phyloP scores from a whole-genome alignment of 2,329 filamentous ascomycete genomes.

The Plenodomus biglobosus region DNA sequence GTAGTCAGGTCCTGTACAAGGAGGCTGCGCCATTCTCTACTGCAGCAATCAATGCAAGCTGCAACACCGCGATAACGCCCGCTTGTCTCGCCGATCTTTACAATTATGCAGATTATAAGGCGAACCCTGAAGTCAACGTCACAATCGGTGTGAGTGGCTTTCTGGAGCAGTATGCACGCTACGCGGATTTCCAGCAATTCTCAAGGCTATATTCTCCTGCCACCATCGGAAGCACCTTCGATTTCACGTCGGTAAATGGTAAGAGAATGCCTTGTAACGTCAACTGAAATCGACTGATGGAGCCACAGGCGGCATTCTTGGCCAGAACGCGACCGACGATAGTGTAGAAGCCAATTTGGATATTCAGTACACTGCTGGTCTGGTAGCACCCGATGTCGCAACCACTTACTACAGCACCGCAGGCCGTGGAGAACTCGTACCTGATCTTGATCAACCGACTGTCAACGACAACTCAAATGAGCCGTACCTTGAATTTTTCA shows the following conservation, averaged over 20 bases:
- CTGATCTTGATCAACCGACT: conserved; percentile 52
- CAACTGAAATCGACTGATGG: conserved; percentile 3
- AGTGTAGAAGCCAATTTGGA: conserved; percentile 56
- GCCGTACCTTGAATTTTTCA: conserved; percentile 49
- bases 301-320: conserved; percentile 29
- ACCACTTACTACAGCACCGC: conserved; percentile 53
- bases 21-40: conserved; percentile 23
- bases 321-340: conserved; percentile 41
- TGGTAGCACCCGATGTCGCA: conserved; percentile 47
- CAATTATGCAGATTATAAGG: conserved; percentile 46
- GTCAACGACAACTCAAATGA: conserved; percentile 50
- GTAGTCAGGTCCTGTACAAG: conserved; percentile 38
- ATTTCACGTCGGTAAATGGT: conserved; percentile 48
- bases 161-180: conserved; percentile 53
- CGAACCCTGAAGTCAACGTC: conserved; percentile 39
- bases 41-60: conserved; percentile 40
- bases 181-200: conserved; percentile 50
- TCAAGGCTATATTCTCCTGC: conserved; percentile 43
- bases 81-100: conserved; percentile 53
- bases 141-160: conserved; percentile 52
- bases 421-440: conserved; percentile 50
- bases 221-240: conserved; percentile 49
- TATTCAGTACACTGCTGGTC: conserved; percentile 52
- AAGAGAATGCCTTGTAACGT: conserved; percentile 18
- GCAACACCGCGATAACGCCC: conserved; percentile 50